A percentile compares a stretch with the other conserved stretches of the same genome.
Evolutionary conservation across 768 basidiomycete genomes (phyloP).

Genomic region (Trametes meyenii): DNA sequence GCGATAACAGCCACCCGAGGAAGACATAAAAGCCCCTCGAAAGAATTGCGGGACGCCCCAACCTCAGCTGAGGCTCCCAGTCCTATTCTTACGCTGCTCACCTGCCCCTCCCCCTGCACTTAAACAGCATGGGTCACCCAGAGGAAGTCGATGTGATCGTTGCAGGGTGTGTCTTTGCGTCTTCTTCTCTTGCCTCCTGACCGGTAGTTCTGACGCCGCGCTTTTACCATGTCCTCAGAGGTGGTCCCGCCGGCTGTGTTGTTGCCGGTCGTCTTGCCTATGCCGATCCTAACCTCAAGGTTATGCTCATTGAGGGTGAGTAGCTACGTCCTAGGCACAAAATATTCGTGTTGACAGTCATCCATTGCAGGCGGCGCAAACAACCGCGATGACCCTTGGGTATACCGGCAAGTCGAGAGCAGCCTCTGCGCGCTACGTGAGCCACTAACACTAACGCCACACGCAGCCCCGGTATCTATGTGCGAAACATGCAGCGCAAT

Average conservation of each 20-base stretch:
- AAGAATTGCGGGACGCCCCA: constrained; percentile 15
- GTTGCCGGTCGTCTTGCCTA: constrained; percentile 71
- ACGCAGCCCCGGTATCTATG: constrained; percentile 63
- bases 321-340: neutral
- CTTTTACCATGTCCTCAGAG: constrained; percentile 33
- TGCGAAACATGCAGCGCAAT: constrained; percentile 71
- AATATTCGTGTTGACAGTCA: neutral
- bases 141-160: constrained; percentile 77
- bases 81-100: constrained; percentile 25
- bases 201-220: neutral
- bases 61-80: constrained; percentile 26
- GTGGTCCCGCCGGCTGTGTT: constrained; percentile 72
- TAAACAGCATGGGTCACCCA: constrained; percentile 48
- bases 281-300: constrained; percentile 71
- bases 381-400: constrained; percentile 76
- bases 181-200: constrained; percentile 5
- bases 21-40: constrained; percentile 23
- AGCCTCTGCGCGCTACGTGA: neutral
- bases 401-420: constrained; percentile 50
- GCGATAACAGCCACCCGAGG: constrained; percentile 14
- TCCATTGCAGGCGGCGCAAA: constrained; percentile 56
- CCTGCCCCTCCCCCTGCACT: constrained; percentile 10
- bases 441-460: neutral
- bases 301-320: constrained; percentile 74
- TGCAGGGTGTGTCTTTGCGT: constrained; percentile 45